Evolutionary conservation across 495 filamentous ascomycete genomes (phyloP).

Genomic region (Paragyromitra xinjiangensis): DNA sequence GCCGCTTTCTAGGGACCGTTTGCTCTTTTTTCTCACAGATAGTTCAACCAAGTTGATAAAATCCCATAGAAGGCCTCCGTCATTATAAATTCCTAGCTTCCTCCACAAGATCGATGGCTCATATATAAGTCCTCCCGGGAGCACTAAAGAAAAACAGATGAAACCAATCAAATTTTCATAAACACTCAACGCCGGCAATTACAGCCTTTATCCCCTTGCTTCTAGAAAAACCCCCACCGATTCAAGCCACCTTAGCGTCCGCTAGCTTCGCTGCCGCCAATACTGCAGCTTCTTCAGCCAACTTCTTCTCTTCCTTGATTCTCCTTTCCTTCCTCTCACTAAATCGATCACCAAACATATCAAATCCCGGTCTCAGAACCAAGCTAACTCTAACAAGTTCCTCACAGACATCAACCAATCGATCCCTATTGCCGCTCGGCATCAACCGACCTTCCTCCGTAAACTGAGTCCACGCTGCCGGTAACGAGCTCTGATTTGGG

Average conservation of each 20-base stretch:
- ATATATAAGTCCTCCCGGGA: too few relatives aligned
- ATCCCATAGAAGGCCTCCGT: too few relatives aligned
- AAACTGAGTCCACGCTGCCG: constrained; percentile 73
- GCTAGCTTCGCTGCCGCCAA: constrained; percentile 12
- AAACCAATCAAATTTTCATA: too few relatives aligned
- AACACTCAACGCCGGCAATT: too few relatives aligned
- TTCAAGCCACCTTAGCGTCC: constrained; percentile 13
- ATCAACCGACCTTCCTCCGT: constrained; percentile 66
- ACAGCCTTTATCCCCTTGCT: background rate
- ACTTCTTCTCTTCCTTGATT: constrained; percentile 58
- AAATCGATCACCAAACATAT: constrained; percentile 71
- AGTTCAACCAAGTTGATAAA: too few relatives aligned
- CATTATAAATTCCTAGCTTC: too few relatives aligned
- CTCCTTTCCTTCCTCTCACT: constrained; percentile 67
- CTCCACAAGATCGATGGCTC: too few relatives aligned
- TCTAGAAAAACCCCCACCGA: background rate
- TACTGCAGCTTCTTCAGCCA: constrained; percentile 13
- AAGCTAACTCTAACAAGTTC: constrained; percentile 80
- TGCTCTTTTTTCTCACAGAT: too few relatives aligned
- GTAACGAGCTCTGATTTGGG: constrained; percentile 74
- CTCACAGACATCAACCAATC: constrained; percentile 80
- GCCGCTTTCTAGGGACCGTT: too few relatives aligned
- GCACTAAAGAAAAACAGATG: too few relatives aligned
- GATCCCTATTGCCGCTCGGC: constrained; percentile 70
- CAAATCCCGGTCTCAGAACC: constrained; percentile 70